phyloP scores from a whole-genome alignment of 768 basidiomycete genomes.

The Astraeus odoratus region DNA sequence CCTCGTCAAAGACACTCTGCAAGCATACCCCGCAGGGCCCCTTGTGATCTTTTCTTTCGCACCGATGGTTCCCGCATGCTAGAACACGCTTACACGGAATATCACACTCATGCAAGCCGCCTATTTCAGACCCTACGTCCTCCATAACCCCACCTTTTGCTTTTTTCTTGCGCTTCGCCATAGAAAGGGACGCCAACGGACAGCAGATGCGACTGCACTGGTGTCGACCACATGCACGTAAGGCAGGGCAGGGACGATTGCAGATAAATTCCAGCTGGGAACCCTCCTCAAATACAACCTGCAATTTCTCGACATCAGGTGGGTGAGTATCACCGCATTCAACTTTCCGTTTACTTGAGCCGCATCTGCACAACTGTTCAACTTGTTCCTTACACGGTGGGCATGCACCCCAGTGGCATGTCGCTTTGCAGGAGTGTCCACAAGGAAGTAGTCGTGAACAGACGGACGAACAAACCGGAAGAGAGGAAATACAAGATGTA shows the following conservation, averaged over 20 bases:
- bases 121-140: slow-evolving; percentile 43
- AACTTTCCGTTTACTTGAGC: slow-evolving; percentile 47
- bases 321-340: slow-evolving; percentile 34
- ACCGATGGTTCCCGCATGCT: slow-evolving; percentile 71
- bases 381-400: slow-evolving; percentile 70
- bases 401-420: slow-evolving; percentile 76
- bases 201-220: slow-evolving; percentile 84
- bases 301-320: slow-evolving; percentile 15
- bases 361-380: slow-evolving; percentile 82
- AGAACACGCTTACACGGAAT: slow-evolving; percentile 69
- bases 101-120: slow-evolving; percentile 80
- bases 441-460: slow-evolving; percentile 70
- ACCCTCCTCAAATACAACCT: slow-evolving; percentile 29
- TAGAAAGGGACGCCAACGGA: slow-evolving; percentile 65
- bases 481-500: slow-evolving; percentile 57
- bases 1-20: slow-evolving; percentile 89
- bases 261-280: slow-evolving; percentile 74
- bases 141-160: slow-evolving; percentile 33
- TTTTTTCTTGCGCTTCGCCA: slow-evolving; percentile 51
- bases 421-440: slow-evolving; percentile 60
- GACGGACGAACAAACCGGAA: slow-evolving; percentile 68
- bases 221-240: slow-evolving; percentile 82
- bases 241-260: slow-evolving; percentile 67
- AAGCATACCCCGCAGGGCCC: slow-evolving; percentile 80
- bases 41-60: slow-evolving; percentile 75